Evolutionary conservation across 2,329 filamentous ascomycete genomes (phyloP), one percentile per base, ranked within the genome.

Genomic region (Pseudogymnoascus sp.): DNA sequence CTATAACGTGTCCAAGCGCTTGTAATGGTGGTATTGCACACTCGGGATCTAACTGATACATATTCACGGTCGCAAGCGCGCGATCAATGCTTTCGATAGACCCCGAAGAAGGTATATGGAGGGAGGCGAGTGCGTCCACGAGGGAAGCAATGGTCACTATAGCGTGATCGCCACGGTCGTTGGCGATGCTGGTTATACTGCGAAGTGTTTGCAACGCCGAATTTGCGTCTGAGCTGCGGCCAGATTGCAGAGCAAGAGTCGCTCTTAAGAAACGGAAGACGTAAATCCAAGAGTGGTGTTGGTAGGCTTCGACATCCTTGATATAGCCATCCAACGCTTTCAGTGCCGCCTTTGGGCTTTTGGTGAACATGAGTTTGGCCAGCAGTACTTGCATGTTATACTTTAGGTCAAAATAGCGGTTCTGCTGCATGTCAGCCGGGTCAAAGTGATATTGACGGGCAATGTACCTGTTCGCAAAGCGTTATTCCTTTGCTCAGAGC

Each of bases 321-420:
- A 92, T 88, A 49, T 88, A 81, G 25, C 81, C 81, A 69, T 92
- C 89, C 14, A 91, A 76, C 0, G 86, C 82, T 66, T 88, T 92
- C 69, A 92, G 78, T 0, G 89, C 88, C 1, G 88, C 88, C 69
- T 88, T 90, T 60, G 83, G 84, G 66, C 85, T 91, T 42, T 85
- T 83, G 68, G 88, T 86, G 67, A 87, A 90, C 63, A 90, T 77
- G 1, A 89, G 82, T 67, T 89, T 87, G 58, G 87, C 81, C 63
- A 89, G 82, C 14, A 91, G 77, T 71, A 91, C 90, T 66, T 90
- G 84, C 81, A 91, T 90, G 65, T 84, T 85, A 73, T 91, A 91
- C 72, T 90, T 91, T 39, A 92, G 74, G 67, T 92, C 89, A 25
- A 76, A 69, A 64, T 85, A 80, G 55, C 81, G 79, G 64, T 84